phyloP scores from a whole-genome alignment of 2,329 filamentous ascomycete species.

The Berkeleyomyces rouxiae region DNA sequence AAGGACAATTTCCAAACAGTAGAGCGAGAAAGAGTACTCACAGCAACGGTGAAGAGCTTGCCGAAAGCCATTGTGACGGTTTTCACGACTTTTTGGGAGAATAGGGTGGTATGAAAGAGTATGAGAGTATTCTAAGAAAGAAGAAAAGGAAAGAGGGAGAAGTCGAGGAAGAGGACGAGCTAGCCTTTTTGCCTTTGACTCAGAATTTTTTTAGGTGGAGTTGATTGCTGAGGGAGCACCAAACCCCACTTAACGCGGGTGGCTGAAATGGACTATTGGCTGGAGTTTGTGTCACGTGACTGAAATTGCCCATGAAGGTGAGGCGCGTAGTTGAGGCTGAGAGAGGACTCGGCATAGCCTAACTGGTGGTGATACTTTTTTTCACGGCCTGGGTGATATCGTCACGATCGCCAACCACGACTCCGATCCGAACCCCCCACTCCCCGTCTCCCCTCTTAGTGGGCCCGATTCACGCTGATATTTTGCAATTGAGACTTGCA shows the following conservation, averaged over 20 bases:
- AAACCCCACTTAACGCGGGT: slow-evolving; percentile 4
- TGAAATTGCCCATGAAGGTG: not conserved
- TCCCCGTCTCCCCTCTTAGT: not conserved
- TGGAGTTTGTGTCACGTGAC: slow-evolving; percentile 6
- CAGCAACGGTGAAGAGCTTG: slow-evolving; percentile 82
- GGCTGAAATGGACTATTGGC: slow-evolving; percentile 4
- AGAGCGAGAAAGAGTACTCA: slow-evolving; percentile 28
- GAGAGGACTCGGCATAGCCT: not conserved
- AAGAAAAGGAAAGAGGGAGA: slow-evolving; percentile 15
- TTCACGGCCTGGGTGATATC: not conserved
- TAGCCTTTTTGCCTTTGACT: slow-evolving; percentile 13
- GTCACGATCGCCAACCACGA: not conserved
- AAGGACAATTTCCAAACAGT: slow-evolving; percentile 14
- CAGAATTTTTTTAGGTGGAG: slow-evolving; percentile 14
- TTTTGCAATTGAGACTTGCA: not conserved
- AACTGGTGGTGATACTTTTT: not conserved
- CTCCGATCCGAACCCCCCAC: not conserved
- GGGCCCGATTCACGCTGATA: not conserved
- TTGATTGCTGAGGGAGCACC: slow-evolving; percentile 6
- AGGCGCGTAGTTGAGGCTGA: slow-evolving; percentile 13
- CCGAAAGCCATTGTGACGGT: slow-evolving; percentile 75
- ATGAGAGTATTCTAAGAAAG: slow-evolving; percentile 18
- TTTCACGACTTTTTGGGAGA: slow-evolving; percentile 13
- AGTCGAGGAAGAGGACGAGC: slow-evolving; percentile 2
- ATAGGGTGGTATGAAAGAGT: slow-evolving; percentile 5